Base-by-base conservation (phyloP, 2,329 filamentous ascomycete species). In the Colletotrichum noveboracense region DNA sequence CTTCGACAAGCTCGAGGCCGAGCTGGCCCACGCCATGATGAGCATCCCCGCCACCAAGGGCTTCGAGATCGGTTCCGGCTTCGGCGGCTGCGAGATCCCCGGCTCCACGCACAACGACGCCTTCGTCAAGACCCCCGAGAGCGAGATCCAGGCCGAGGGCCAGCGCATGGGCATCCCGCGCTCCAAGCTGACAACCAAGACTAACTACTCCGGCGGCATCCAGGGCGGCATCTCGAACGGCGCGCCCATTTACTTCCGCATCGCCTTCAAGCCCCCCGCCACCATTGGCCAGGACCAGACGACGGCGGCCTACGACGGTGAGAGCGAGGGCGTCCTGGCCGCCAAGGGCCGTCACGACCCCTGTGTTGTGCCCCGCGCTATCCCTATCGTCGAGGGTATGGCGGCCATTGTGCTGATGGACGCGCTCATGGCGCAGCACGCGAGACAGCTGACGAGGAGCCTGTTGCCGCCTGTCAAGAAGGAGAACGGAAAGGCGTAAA, bases 161-260 rank as follows among this genome's bases (percentile, higher is more conserved):
- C 82, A 84, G 28, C 82, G 82, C 62, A 85, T 86, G 26, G 88
- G 88, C 34, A 84, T 89, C 18, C 85, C 87, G 34, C 86, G 88
- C 74, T 91, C 94, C 21, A 90, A 89, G 77, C 90, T 98, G 69
- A 93, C 93, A 10, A 98, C 96, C 71, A 94, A 94, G 88, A 98
- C 96, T 30, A 98, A 98, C 88, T 96, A 98, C 88, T 96, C 94
- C 3, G 96, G 96, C 14, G 97, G 96, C 78, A 95, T 98, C 79
- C 96, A 98, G 87, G 97, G 96, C 58, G 96, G 96, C 68, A 98
- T 98, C 85, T 94, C 94, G 66, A 98, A 98, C 85, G 97, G 96
- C 74, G 95, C 95, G 48, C 94, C 93, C 75, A 95, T 98, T 87
- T 98, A 97, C 90, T 98, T 98, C 91, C 93, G 94, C 66, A 93